A percentile compares a stretch with the other conserved stretches of the same genome.
Evolutionary conservation across 345 rosid species (phyloP).

Genomic region (Pseudoturritis turrita): DNA sequence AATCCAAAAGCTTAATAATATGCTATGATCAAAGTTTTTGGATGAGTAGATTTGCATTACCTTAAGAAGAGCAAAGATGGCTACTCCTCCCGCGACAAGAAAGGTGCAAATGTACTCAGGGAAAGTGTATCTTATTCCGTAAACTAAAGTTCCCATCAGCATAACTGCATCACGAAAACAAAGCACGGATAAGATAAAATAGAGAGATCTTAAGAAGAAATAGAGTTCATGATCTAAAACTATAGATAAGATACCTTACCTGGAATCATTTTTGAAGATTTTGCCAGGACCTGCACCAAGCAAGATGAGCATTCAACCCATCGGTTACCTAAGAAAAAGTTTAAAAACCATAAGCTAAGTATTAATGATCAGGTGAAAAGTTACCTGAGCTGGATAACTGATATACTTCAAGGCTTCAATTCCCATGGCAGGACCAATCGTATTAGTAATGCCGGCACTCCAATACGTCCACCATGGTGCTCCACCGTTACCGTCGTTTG

Average conservation of each 20-base stretch:
- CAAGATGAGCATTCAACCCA: constrained; percentile 6
- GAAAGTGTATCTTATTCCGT: constrained; percentile 75
- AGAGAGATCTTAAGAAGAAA: not conserved
- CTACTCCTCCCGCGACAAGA: constrained; percentile 96
- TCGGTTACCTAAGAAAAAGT: not conserved
- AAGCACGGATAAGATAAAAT: not conserved
- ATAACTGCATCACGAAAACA: constrained; percentile 53
- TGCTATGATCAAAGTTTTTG: not conserved
- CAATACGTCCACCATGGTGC: constrained; percentile 95
- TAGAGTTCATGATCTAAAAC: not conserved
- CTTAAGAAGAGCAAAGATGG: constrained; percentile 81
- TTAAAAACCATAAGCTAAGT: not conserved
- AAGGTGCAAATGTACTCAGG: constrained; percentile 76
- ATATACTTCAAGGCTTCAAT: constrained; percentile 91
- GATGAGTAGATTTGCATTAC: constrained; percentile 28
- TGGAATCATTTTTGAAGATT: constrained; percentile 98
- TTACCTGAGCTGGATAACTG: constrained; percentile 92
- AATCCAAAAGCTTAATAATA: not conserved
- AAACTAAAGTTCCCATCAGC: constrained; percentile 89
- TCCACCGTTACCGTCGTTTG: constrained; percentile 50
- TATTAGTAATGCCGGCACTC: constrained; percentile 94
- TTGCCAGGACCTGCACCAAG: constrained; percentile 70
- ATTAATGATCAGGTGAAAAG: not conserved
- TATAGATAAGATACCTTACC: constrained; percentile 36
- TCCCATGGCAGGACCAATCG: constrained; percentile 95